Evolutionary conservation across 306 rosid genomes (phyloP), one percentile per base, ranked within the genome.

Genomic region (Trifolium subterraneum): DNA sequence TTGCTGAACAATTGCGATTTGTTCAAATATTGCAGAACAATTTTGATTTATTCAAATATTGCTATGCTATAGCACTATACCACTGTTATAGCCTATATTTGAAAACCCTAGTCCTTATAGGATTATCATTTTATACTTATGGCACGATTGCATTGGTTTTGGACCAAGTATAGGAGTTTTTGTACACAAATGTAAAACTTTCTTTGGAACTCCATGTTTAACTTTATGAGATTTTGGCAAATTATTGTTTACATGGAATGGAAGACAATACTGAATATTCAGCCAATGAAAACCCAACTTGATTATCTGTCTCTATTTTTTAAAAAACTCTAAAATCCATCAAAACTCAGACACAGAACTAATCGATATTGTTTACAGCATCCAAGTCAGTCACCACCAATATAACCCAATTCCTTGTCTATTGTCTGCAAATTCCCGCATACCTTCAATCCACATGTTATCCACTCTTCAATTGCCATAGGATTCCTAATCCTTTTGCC

Each of bases 351-450:
- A 39, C 16, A 41, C 10, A 25, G 6, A 23, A 58, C 64, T 12
- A 54, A 10, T 54, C 3, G 29, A 15, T 20, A 54, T 54, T 10
- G 61, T 54, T 54, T 54, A 22, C 31, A 20, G 60, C 29, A 54
- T 54, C 31, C 29, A 54, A 54, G 15, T 54, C 61, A 54, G 31
- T 18, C 31, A 54, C 61, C 60, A 54, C 61, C 60, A 54, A 54
- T 54, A 19, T n/a, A 54, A 20, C 5, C 10, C 12, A 54, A 54
- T 0, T 20, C 14, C 15, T 22, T 20, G 31, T 10, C 61, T 20
- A 54, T 11, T 4, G 12, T 27, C 25, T 18, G 61, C 29, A 10
- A 55, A 55, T 55, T 22, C 58, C 33, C n/a, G 6, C 6, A 1
- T 29, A 29, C 31, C 61, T 55, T 55, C 8, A 20, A 10, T n/a